These are phyloP conservation scores for Detonula confervacea DNA, from an alignment of 352 stramenopile genomes.

Conservation along the genomic window DNA sequence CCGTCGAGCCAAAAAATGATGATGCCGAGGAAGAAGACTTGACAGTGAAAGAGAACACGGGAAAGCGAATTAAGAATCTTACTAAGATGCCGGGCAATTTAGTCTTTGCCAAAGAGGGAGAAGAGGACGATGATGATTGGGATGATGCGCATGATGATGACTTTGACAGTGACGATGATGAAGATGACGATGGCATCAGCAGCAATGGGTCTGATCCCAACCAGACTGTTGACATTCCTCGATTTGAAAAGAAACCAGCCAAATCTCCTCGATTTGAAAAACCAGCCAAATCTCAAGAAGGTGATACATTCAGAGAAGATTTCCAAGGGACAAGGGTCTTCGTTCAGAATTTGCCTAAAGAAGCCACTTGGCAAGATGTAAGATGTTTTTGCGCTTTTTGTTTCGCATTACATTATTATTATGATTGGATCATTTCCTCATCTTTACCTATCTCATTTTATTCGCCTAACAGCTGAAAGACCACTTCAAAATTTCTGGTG, in stretches of 20 bases:
- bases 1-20: too few species aligned
- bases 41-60: not conserved
- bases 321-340: conserved; percentile 82
- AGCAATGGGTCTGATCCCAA: conserved; percentile 41
- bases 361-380: conserved; percentile 78
- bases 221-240: conserved; percentile 10
- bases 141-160: conserved; percentile 25
- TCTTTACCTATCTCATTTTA: not conserved
- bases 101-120: conserved; percentile 23
- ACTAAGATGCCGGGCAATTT: conserved; percentile 22
- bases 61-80: not conserved
- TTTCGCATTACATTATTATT: conserved; percentile 1
- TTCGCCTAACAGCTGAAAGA: conserved; percentile 63
- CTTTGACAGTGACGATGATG: conserved; percentile 8
- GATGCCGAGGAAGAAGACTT: not conserved
- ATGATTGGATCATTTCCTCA: too few species aligned
- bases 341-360: conserved; percentile 72
- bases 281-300: not conserved
- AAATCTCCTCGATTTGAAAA: too few species aligned
- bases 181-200: too few species aligned
- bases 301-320: conserved; percentile 62
- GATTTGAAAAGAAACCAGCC: too few species aligned
- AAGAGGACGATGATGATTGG: conserved; percentile 29
- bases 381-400: conserved; percentile 17
- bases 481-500: conserved; percentile 75